Evolutionary conservation across 805 yeast species (phyloP), one percentile per base, ranked within the genome.

Genomic region (Candida anglica): DNA sequence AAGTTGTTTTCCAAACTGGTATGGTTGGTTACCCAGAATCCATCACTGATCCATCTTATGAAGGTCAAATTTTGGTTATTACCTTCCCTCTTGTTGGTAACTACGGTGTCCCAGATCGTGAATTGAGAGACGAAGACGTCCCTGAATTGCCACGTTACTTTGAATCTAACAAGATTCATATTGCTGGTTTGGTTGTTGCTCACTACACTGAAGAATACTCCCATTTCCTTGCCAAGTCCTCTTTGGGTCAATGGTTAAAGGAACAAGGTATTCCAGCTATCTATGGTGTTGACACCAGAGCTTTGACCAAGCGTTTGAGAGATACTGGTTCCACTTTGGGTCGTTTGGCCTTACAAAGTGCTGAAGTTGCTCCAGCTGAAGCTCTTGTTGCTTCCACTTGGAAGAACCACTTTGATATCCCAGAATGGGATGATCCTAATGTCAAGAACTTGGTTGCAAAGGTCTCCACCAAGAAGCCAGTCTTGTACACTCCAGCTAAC

Each of bases 11-110:
- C 79, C 98, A 94, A 67, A 93, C 98, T 43, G 98, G 98, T 71
- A 89, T 93, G 96, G 98, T 93, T 49, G 98, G 98, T 42, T 93
- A 93, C 62, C 98, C 98, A 27, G 98, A 93, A 66, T 81, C 97
- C 34, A 78, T 93, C 62, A 88, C 98, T 26, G 98, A 93, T 66
- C 98, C 98, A 41, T 93, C 98, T 28, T 93, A 93, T 65, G 89
- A 86, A 57, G 98, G 98, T 44, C 98, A 93, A 68, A 91, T 93
- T 55, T 70, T 93, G 59, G 97, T 93, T 44, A 85, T 93, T 63
- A 93, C 98, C 35, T 93, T 81, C 63, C 98, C 98, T 18, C 73
- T 93, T 51, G 95, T 93, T 33, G 98, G 98, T 60, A 93, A 93
- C 72, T 93, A 93, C 64, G 98, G 98, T 79, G 98, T 93, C 37